Conservation (phyloP, 345 rosid genomes). For the Salix purpurea region DNA sequence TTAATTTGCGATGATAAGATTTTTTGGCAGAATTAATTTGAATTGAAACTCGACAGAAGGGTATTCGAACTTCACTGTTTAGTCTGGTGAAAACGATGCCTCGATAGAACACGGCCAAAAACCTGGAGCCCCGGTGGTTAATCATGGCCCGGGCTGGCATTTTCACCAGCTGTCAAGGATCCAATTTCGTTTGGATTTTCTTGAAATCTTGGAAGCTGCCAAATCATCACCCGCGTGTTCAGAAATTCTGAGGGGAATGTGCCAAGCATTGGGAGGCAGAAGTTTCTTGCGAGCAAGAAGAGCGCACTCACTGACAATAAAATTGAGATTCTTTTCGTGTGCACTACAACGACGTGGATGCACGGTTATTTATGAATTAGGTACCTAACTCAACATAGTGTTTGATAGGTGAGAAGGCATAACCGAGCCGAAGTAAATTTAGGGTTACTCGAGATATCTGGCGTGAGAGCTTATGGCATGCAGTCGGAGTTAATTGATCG, state of each 20-base stretch:
- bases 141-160: not conserved
- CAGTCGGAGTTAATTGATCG: no score
- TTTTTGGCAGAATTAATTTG: not conserved
- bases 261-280: not conserved
- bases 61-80: not conserved
- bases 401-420: no score
- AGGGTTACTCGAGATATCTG: no score
- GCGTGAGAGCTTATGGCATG: no score
- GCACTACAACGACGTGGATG: no score
- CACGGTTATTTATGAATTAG: no score
- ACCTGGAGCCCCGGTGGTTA: not conserved
- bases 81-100: not conserved
- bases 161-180: not conserved
- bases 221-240: no score
- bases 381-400: fast-evolving
- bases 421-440: no score
- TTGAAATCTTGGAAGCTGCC: not conserved
- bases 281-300: not conserved
- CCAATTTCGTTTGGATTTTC: not conserved
- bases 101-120: not conserved
- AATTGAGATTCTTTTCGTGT: no score
- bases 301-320: not conserved
- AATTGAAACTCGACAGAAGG: not conserved
- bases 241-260: no score
- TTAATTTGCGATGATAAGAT: not conserved